Conservation (phyloP, 306 rosid genomes). For the Gastrolobium bilobum region DNA sequence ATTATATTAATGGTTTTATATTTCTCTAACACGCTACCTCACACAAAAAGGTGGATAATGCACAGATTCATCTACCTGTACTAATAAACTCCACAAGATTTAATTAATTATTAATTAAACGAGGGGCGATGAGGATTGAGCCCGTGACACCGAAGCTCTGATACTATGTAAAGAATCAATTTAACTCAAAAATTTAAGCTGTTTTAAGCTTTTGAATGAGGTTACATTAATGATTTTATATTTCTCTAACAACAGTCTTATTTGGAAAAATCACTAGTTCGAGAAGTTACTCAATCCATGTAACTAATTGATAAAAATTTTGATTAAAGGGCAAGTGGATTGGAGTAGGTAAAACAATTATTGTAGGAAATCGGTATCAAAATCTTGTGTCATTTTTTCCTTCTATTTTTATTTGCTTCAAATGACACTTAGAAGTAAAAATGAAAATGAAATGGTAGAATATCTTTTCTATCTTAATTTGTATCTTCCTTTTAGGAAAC, state of each 20-base stretch:
- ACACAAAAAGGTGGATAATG: no score
- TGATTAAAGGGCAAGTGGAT: slow-evolving; percentile 33
- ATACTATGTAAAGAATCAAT: no score
- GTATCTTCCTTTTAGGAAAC: slow-evolving; percentile 44
- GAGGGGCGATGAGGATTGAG: no score
- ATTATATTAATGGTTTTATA: no score
- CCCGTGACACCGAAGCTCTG: no score
- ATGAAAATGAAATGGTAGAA: slow-evolving; percentile 34
- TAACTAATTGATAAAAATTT: slow-evolving; percentile 27
- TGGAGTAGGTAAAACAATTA: slow-evolving; percentile 47
- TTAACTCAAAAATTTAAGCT: no score
- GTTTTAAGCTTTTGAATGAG: no score
- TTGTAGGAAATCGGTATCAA: slow-evolving; percentile 46
- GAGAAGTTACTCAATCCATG: slow-evolving; percentile 46
- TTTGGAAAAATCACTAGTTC: slow-evolving; percentile 37
- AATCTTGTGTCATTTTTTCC: slow-evolving; percentile 36
- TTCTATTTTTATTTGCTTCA: slow-evolving; percentile 14
- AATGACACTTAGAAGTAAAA: slow-evolving; percentile 40
- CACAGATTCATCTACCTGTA: no score
- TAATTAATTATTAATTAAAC: no score
- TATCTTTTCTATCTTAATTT: slow-evolving; percentile 44
- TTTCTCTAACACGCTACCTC: no score
- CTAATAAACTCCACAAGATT: no score
- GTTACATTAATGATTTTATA: no score
- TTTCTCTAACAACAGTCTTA: slow-evolving; percentile 18